Conservation (phyloP, 257 asterid genomes). For the Penstemon eatonii region DNA sequence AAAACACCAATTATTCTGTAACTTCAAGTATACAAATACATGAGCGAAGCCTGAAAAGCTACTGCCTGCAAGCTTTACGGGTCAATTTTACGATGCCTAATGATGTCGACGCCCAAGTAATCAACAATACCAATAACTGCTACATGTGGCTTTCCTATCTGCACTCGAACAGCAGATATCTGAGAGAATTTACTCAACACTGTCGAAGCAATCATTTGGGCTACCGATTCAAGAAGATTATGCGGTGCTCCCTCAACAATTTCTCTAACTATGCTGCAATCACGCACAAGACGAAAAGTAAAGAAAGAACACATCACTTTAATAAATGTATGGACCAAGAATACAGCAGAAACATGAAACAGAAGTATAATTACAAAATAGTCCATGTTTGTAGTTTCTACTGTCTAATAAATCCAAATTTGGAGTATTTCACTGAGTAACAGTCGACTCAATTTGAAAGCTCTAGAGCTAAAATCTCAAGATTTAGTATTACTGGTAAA, state of each 20-base stretch:
- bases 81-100: constrained; percentile 39
- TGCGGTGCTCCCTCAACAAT: constrained; percentile 71
- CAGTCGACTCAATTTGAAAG: too few relatives aligned
- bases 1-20: neutral
- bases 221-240: constrained; percentile 82
- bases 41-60: constrained; percentile 11
- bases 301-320: neutral
- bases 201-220: constrained; percentile 59
- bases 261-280: constrained; percentile 66
- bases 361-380: too few relatives aligned
- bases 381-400: too few relatives aligned
- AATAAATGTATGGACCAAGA: neutral
- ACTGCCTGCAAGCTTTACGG: constrained; percentile 11
- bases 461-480: too few relatives aligned
- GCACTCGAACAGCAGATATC: constrained; percentile 67
- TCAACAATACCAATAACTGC: constrained; percentile 78
- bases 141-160: constrained; percentile 89
- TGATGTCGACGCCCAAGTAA: constrained; percentile 84
- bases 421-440: too few relatives aligned
- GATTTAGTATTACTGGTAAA: too few relatives aligned
- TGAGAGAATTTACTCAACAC: constrained; percentile 50
- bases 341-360: neutral
- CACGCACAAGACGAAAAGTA: neutral
- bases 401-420: too few relatives aligned
- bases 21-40: neutral